A percentile compares a stretch with the other conserved stretches of the same genome.
Evolutionary conservation across 2,329 filamentous ascomycete species (phyloP).

Genomic region (Monosporascus sp.): DNA sequence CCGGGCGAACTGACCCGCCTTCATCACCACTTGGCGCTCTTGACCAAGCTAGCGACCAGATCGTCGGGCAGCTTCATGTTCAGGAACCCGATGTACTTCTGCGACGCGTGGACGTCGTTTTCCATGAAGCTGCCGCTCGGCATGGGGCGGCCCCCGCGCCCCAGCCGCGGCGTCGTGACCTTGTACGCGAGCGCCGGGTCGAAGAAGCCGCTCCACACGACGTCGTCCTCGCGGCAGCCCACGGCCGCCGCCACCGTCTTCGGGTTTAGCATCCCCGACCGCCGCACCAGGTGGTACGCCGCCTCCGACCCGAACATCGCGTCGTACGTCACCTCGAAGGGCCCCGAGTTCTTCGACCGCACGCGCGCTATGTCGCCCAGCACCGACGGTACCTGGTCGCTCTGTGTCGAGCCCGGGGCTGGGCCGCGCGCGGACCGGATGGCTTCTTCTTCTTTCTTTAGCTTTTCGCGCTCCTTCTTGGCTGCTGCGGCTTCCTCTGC

Average conservation of each 20-base stretch:
- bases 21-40: background rate
- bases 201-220: conserved; percentile 35
- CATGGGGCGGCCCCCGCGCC: conserved; percentile 8
- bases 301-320: conserved; percentile 37
- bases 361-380: conserved; percentile 33
- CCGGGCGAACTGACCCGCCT: background rate
- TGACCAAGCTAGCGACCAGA: conserved; percentile 6
- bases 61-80: conserved; percentile 15
- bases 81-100: conserved; percentile 20
- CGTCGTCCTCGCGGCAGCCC: conserved; percentile 16
- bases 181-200: conserved; percentile 43
- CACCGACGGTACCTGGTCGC: background rate
- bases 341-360: conserved; percentile 46
- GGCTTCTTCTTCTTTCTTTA: conserved; percentile 1
- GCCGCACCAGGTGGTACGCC: conserved; percentile 30
- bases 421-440: conserved; percentile 1
- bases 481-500: background rate
- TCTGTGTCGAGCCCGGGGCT: too few relatives aligned
- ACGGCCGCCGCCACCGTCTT: conserved; percentile 29
- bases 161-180: conserved; percentile 30
- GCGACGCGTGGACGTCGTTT: conserved; percentile 24
- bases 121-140: conserved; percentile 25
- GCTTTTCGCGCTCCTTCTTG: background rate
- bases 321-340: conserved; percentile 47
- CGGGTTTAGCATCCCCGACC: conserved; percentile 28